Evolutionary conservation across 805 yeast genomes (phyloP), one percentile per base, ranked within the genome.

Genomic region (Saccharomycopsis fodiens): DNA sequence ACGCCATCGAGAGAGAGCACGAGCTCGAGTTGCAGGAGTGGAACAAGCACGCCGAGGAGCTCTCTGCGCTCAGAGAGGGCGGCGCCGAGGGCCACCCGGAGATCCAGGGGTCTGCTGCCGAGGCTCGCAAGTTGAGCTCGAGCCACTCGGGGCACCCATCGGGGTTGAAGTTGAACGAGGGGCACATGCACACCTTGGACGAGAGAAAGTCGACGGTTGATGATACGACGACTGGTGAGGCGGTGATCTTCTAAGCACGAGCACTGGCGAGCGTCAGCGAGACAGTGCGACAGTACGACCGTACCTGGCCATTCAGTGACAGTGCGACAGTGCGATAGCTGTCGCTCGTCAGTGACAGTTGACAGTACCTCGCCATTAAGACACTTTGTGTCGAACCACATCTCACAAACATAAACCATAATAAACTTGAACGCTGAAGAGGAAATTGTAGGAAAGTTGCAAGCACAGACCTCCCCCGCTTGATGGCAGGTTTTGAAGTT

Each of bases 1-100:
- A 74, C 64, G 94, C 91, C 20, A 81, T 85, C 56, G 91, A 84
- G 60, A 71, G 89, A 56, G 94, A 85, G 60, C 93, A 85, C 56
- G 67, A 69, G 54, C 66, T 68, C 67, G 94, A 85, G 59, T 66
- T 84, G 59, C 69, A 68, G 8, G 91, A 83, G 60, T 84, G 91
- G 89, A 82, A 84, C 44, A 46, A 47, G 35, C 40, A 50, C 39
- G 53, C 45, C 10, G 53, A 50, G 19, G 50, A 47, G 21, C 47
- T 50, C 39, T 7, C 29, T 10, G 10, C 6, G 29, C 6, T 25
- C 29, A 25, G 10, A 25, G 29, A 25, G 10, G 29, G 29, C 29
- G 10, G 10, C 29, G 29, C 10, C 29, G 10, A 10, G 10, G 10
- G 29, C 29, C n/a, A n/a, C n/a, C n/a, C n/a, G n/a, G 29, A 10